phyloP scores from a whole-genome alignment of 805 yeast genomes.

The Tetrapisispora namnaoensis region DNA sequence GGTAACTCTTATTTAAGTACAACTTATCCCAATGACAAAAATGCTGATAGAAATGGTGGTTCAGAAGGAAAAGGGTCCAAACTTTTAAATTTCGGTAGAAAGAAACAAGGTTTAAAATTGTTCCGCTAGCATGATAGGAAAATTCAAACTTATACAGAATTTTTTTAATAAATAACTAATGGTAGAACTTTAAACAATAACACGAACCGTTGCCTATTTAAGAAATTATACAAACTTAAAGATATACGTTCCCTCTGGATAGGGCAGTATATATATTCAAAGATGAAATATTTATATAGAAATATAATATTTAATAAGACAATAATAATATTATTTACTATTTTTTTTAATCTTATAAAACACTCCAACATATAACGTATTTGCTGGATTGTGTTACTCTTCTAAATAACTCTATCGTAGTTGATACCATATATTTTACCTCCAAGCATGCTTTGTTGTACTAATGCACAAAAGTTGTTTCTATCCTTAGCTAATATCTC shows the following conservation, averaged over 20 bases:
- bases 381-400: no score
- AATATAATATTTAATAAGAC: not conserved
- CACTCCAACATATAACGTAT: no score
- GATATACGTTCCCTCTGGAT: conserved; percentile 2
- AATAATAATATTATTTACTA: not conserved
- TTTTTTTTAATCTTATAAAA: not conserved
- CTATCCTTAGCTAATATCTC: conserved; percentile 40
- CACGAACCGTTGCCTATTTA: not conserved
- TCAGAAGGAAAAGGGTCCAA: not conserved
- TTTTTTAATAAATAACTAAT: no score
- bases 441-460: conserved; percentile 63
- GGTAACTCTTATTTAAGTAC: not conserved
- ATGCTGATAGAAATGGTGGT: not conserved
- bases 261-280: not conserved
- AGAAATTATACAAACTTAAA: not conserved
- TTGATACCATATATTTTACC: conserved; percentile 43
- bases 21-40: not conserved
- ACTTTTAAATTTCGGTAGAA: conserved; percentile 2
- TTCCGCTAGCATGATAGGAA: not conserved
- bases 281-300: not conserved
- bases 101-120: not conserved
- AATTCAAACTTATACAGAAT: not conserved
- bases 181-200: no score
- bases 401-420: conserved; percentile 51
- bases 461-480: conserved; percentile 45